Conservation (phyloP, 202 grass and related monocot species). For the Zoysia matrella region DNA sequence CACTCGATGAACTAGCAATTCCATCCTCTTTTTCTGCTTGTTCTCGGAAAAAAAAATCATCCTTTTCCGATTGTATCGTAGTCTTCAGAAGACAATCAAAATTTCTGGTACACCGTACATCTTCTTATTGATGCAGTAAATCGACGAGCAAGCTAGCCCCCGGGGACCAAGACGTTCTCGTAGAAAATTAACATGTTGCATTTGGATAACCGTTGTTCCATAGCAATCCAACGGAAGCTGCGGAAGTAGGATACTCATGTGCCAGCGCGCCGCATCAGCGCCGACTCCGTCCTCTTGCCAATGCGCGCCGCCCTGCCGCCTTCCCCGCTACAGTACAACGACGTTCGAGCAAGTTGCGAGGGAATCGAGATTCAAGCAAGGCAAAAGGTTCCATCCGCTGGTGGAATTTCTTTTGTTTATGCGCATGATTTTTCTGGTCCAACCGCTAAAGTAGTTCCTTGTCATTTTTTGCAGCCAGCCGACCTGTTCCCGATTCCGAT, state of each 20-base stretch:
- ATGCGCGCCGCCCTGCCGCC: not conserved
- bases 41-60: no score
- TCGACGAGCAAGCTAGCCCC: no score
- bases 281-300: conserved; percentile 1
- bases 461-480: conserved; percentile 26
- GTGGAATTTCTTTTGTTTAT: not conserved
- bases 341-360: conserved; percentile 22
- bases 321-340: conserved; percentile 22
- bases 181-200: conserved; percentile 16
- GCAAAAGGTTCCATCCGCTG: conserved; percentile 18
- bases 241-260: conserved; percentile 2
- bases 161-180: no score
- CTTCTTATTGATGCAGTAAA: no score
- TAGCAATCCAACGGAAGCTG: not conserved
- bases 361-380: conserved; percentile 29
- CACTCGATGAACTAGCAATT: not conserved
- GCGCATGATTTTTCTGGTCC: conserved; percentile 28
- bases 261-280: conserved; percentile 20
- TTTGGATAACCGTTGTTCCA: conserved; percentile 12
- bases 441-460: conserved; percentile 38
- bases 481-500: conserved; percentile 1
- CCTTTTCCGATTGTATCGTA: no score
- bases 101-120: no score
- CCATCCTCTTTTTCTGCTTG: no score
- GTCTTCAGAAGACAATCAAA: no score